Evolutionary conservation across 2,329 filamentous ascomycete species (phyloP).

Genomic region (Aspergillus uvarum): DNA sequence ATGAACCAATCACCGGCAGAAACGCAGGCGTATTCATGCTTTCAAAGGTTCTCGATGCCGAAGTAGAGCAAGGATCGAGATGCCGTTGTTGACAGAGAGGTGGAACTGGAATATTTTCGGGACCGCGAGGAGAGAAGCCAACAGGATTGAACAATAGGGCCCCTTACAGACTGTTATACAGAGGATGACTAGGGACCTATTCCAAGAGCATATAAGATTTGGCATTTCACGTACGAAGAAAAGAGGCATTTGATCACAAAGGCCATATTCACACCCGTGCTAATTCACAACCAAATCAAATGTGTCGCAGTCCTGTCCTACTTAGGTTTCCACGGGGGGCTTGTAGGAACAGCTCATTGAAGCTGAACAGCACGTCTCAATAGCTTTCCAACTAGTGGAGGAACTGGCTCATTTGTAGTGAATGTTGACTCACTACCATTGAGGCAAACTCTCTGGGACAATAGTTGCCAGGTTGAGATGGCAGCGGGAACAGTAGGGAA

Average conservation of each 20-base stretch:
- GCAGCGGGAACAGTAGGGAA: constrained; percentile 1
- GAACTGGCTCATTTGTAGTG: background rate
- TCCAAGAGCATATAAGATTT: constrained; percentile 34
- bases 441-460: no score
- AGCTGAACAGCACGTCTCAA: background rate
- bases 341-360: background rate
- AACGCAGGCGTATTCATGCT: no score
- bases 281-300: background rate
- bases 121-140: background rate
- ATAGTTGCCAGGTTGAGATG: background rate
- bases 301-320: background rate
- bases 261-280: constrained; percentile 1
- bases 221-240: constrained; percentile 10
- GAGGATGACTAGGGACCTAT: constrained; percentile 47
- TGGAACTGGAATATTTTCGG: constrained; percentile 6
- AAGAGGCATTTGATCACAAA: constrained; percentile 5
- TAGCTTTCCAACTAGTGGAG: background rate
- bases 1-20: background rate
- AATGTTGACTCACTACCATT: no score
- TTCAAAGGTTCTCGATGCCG: no score
- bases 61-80: no score
- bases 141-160: background rate
- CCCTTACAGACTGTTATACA: constrained; percentile 48
- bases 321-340: background rate
- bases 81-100: constrained; percentile 10